These are phyloP conservation scores for Exophiala sp. DNA, from an alignment of 2,329 filamentous ascomycete genomes.

Conservation along the genomic window DNA sequence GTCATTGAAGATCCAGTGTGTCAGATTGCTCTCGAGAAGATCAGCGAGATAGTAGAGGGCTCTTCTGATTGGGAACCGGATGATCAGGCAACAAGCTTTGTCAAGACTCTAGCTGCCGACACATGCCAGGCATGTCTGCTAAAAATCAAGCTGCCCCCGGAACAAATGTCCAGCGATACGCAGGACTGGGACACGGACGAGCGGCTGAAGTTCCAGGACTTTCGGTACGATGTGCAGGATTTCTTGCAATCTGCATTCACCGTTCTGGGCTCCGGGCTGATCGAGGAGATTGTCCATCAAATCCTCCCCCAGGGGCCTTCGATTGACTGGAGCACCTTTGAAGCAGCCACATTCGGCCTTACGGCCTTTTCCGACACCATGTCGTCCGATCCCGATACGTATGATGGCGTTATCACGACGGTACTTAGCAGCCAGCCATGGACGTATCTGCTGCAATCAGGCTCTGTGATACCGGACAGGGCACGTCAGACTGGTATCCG, in stretches of 20 bases:
- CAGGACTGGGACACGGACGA: slow-evolving; percentile 40
- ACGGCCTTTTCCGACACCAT: slow-evolving; percentile 42
- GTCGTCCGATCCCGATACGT: slow-evolving; percentile 40
- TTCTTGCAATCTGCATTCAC: slow-evolving; percentile 42
- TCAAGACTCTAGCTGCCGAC: slow-evolving; percentile 15
- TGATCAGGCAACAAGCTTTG: slow-evolving; percentile 24
- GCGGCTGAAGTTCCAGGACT: slow-evolving; percentile 38
- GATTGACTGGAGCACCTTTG: slow-evolving; percentile 40
- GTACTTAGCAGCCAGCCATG: slow-evolving; percentile 33
- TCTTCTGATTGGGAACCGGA: slow-evolving; percentile 40
- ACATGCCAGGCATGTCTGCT: slow-evolving; percentile 23
- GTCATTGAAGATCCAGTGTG: slow-evolving; percentile 29
- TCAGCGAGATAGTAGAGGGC: slow-evolving; percentile 38
- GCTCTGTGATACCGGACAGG: slow-evolving; percentile 32
- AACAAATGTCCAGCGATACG: slow-evolving; percentile 28
- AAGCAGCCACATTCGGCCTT: slow-evolving; percentile 42
- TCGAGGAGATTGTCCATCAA: slow-evolving; percentile 39
- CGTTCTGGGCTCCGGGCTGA: slow-evolving; percentile 39
- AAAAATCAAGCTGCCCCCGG: slow-evolving; percentile 29
- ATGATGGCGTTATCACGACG: slow-evolving; percentile 38
- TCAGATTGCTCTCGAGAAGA: slow-evolving; percentile 36
- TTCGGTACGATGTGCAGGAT: slow-evolving; percentile 43
- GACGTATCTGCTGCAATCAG: slow-evolving; percentile 35
- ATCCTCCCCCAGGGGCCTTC: slow-evolving; percentile 33
- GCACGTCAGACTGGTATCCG: slow-evolving; percentile 38